phyloP scores from a whole-genome alignment of 148 eudicot genomes.

The Selenicereus undatus region DNA sequence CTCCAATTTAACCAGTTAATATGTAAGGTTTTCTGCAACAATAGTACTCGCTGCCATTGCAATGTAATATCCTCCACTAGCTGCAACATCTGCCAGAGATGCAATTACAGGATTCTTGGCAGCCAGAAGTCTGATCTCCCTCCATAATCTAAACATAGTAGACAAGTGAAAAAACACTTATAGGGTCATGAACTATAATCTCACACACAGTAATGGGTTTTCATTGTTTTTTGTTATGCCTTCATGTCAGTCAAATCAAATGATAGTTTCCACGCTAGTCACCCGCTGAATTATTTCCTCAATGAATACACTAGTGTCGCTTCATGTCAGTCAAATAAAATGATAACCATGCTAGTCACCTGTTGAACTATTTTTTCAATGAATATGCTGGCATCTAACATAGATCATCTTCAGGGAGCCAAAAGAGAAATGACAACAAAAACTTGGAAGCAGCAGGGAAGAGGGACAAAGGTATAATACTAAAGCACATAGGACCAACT shows the following conservation, averaged over 20 bases:
- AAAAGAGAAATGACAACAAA: not conserved
- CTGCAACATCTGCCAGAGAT: constrained; percentile 96
- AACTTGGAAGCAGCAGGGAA: not conserved
- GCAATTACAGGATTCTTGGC: constrained; percentile 82
- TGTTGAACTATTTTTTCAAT: not conserved
- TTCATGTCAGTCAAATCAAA: not conserved
- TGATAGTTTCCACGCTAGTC: not conserved
- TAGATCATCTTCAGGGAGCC: not conserved
- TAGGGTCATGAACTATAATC: not conserved
- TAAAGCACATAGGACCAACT: no score
- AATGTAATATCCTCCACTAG: constrained; percentile 99
- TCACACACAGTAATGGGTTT: not conserved
- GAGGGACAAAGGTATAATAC: not conserved
- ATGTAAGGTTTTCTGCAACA: constrained; percentile 87
- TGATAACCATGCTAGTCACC: not conserved
- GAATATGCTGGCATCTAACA: not conserved
- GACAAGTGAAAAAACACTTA: constrained; percentile 7
- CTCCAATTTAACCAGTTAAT: constrained; percentile 95
- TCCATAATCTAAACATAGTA: constrained; percentile 76
- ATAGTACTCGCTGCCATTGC: constrained; percentile 87
- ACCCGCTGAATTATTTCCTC: not conserved
- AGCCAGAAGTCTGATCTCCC: constrained; percentile 85
- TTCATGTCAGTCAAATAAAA: no score
- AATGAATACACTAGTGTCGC: not conserved
- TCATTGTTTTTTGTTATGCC: not conserved